Percentiles rank a stretch among this genome's conserved stretches.
Evolutionary conservation across 148 eudicot genomes (phyloP).

Genomic region (Cornus suecica): DNA sequence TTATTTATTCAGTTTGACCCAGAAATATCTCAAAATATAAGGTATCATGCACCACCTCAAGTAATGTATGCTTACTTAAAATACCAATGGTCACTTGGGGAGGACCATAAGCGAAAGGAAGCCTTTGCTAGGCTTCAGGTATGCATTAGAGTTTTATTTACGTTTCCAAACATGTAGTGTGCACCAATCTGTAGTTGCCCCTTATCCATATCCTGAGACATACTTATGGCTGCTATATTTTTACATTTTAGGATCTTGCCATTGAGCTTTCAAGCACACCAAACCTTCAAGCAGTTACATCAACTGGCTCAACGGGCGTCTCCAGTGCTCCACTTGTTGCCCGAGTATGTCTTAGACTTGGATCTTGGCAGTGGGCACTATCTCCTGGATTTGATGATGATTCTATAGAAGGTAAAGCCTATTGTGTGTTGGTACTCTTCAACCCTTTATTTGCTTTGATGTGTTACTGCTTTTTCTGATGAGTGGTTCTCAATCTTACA

Average conservation of each 20-base stretch:
- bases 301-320: conserved; percentile 31
- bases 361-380: conserved; percentile 87
- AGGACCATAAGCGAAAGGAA: conserved; percentile 88
- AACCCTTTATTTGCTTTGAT: conserved; percentile 4
- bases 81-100: conserved; percentile 97
- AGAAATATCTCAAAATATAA: conserved; percentile 67
- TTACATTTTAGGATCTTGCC: conserved; percentile 57
- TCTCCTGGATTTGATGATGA: conserved; percentile 71
- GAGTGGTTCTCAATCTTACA: conserved; percentile 24
- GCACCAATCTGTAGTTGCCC: neutral
- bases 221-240: neutral
- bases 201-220: neutral
- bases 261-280: conserved; percentile 57
- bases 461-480: conserved; percentile 11
- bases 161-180: neutral
- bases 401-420: conserved; percentile 55
- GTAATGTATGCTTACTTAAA: conserved; percentile 89
- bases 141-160: conserved; percentile 6
- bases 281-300: conserved; percentile 34
- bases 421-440: neutral
- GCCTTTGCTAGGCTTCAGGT: conserved; percentile 87
- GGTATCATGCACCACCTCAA: conserved; percentile 82
- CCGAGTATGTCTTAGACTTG: conserved; percentile 81
- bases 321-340: conserved; percentile 67
- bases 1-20: conserved; percentile 74